These are phyloP conservation scores for Fusarium pseudocircinatum DNA, from an alignment of 2,329 filamentous ascomycete genomes.

Conservation along the genomic window DNA sequence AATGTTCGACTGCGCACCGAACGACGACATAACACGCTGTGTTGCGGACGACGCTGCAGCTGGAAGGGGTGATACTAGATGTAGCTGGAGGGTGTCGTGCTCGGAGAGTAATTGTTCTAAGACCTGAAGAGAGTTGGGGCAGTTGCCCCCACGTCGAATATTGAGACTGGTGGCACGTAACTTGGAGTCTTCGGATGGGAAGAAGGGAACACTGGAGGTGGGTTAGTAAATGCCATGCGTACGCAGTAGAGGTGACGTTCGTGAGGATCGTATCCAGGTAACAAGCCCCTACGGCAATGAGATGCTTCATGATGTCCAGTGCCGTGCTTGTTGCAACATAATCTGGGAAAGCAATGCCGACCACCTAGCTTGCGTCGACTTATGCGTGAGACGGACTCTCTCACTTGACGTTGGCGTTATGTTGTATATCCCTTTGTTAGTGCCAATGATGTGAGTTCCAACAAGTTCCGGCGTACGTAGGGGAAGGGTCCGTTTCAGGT, in stretches of 20 bases:
- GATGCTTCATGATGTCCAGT: constrained; percentile 57
- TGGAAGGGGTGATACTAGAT: constrained; percentile 66
- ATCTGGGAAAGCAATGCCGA: neutral
- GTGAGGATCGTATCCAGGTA: constrained; percentile 77
- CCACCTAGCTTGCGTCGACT: neutral
- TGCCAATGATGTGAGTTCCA: neutral
- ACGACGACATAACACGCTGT: constrained; percentile 62
- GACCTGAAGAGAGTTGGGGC: constrained; percentile 76
- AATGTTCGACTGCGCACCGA: constrained; percentile 56
- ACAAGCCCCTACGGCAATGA: constrained; percentile 73
- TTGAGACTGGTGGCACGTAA: constrained; percentile 69
- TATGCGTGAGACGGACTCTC: neutral
- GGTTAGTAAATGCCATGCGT: constrained; percentile 18
- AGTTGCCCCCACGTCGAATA: constrained; percentile 76
- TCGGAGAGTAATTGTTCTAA: constrained; percentile 68
- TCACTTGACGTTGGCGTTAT: neutral
- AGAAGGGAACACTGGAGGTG: constrained; percentile 67
- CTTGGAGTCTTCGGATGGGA: constrained; percentile 77
- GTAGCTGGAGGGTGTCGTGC: constrained; percentile 44
- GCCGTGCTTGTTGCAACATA: neutral
- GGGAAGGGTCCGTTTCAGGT: constrained; percentile 1
- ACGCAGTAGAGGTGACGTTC: constrained; percentile 51
- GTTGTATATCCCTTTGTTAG: neutral
- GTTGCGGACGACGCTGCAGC: constrained; percentile 60
- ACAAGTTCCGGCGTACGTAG: neutral